Base-by-base conservation (phyloP, 371 early-diverging fungal genomes). In the Rhizopus delemar region DNA sequence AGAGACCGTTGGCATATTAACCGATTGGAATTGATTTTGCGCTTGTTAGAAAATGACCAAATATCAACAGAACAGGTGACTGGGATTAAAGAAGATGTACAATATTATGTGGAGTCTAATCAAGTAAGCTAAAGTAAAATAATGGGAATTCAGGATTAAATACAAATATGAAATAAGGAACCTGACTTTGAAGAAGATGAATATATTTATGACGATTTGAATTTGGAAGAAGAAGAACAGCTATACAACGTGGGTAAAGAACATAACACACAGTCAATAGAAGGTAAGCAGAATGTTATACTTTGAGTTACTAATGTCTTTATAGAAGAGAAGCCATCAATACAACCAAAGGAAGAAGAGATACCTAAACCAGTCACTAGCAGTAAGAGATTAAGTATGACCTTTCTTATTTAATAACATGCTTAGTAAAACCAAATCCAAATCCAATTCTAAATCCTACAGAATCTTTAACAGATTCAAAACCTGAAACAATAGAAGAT, bases 171-270 rank as follows among this genome's bases (percentile, higher is more conserved):
- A 22, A 22, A 22, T 16, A 50, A 67, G 68, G 93, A 95, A 38
- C 90, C 89, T 28, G 94, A 92, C 61, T 96, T 93, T 79, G 89
- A 87, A 51, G 97, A 97, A 67, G 90, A 96, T 63, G 96, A 95
- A 62, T 83, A 76, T 51, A 86, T 98, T n/a, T 98, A 98, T 74
- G 95, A 97, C 55, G 94, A 94, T 46, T 71, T 98, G 65, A 89
- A 92, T 68, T 80, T 98, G 46, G 93, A 92, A 57, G 95, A 95
- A 55, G 95, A 90, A 51, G 92, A 94, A 41, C 93, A 91, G 62
- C 75, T 88, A 34, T 90, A 80, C 71, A 82, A 83, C 33, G 75
- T 90, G 15, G 76, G 75, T 15, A 75, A 74, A 35, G 87, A 86
- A 9, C 62, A 59, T 39, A 22, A 13, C 15, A 33, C 13, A 13